These are phyloP conservation scores for Bolboschoenus planiculmis DNA, from an alignment of 176 grass and related monocot species.

Conservation along the genomic window DNA sequence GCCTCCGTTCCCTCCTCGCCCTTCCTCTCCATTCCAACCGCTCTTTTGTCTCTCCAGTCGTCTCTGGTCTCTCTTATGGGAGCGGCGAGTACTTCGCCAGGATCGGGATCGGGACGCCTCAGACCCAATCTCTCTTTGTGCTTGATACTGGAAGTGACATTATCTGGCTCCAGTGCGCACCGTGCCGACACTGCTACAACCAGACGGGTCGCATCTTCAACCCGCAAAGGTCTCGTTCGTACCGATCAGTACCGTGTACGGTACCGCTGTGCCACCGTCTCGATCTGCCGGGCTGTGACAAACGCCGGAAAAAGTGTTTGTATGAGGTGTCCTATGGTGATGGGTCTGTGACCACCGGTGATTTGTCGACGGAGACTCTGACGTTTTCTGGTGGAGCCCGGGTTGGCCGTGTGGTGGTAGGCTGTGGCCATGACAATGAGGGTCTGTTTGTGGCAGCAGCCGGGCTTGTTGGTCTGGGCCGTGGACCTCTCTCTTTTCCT, in stretches of 20 bases:
- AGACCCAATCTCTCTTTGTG: constrained; percentile 41
- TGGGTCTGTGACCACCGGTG: constrained; percentile 42
- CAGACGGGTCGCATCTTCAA: constrained; percentile 56
- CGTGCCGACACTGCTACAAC: constrained; percentile 67
- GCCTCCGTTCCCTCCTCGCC: background rate
- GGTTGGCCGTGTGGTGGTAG: constrained; percentile 35
- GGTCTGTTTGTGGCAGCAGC: constrained; percentile 46
- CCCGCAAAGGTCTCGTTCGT: constrained; percentile 41
- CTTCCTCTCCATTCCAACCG: background rate
- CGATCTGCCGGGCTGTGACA: constrained; percentile 36
- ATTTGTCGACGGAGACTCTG: constrained; percentile 50
- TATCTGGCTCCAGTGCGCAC: constrained; percentile 63
- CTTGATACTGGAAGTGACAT: constrained; percentile 90
- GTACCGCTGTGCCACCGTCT: constrained; percentile 38
- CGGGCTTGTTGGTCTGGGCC: constrained; percentile 53
- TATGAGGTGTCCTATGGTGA: constrained; percentile 57
- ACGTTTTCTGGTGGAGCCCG: constrained; percentile 30
- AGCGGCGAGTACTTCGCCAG: constrained; percentile 70
- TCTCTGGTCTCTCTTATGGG: constrained; percentile 41
- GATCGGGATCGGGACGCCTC: constrained; percentile 54
- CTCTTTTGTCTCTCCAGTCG: constrained; percentile 35
- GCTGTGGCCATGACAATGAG: constrained; percentile 66
- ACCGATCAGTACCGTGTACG: constrained; percentile 33
- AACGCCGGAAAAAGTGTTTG: constrained; percentile 20
- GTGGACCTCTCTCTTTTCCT: constrained; percentile 46